Evolutionary conservation across 1,284 basidiomycete genomes (phyloP).

Genomic region (Fomitopsis schrenkii): DNA sequence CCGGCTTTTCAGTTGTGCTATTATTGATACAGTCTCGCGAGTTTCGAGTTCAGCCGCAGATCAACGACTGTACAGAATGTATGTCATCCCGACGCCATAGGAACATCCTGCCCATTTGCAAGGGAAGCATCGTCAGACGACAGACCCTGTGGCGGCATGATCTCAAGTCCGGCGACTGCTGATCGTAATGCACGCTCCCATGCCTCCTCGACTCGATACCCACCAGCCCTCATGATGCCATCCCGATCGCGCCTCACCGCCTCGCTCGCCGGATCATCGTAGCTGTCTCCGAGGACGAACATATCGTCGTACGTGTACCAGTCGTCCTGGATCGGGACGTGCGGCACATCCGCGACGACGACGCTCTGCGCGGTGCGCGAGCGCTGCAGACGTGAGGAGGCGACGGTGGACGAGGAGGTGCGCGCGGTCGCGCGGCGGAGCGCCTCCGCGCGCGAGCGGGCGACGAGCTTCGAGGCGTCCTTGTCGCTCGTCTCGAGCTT

Average conservation of each 20-base stretch:
- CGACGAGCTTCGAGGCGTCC: slow-evolving; percentile 64
- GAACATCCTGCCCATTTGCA: slow-evolving; percentile 25
- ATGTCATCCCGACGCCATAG: slow-evolving; percentile 36
- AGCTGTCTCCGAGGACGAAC: slow-evolving; percentile 49
- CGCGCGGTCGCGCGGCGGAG: slow-evolving; percentile 55
- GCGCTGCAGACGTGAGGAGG: slow-evolving; percentile 47
- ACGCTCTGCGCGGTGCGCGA: slow-evolving; percentile 53
- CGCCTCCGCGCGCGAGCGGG: slow-evolving; percentile 64
- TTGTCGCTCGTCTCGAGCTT: slow-evolving; percentile 73
- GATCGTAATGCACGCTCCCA: slow-evolving; percentile 82
- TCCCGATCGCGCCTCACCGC: slow-evolving; percentile 73
- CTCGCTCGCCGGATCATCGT: slow-evolving; percentile 71
- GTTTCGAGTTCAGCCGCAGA: neutral
- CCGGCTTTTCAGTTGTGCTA: neutral
- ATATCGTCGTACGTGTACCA: slow-evolving; percentile 74
- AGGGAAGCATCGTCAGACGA: slow-evolving; percentile 11
- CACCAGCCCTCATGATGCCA: slow-evolving; percentile 81
- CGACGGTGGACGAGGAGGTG: slow-evolving; percentile 28
- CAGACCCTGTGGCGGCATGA: slow-evolving; percentile 36
- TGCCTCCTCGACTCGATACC: slow-evolving; percentile 77
- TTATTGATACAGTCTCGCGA: neutral
- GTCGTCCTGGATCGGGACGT: slow-evolving; percentile 70
- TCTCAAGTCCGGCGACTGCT: slow-evolving; percentile 74
- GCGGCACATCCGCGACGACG: slow-evolving; percentile 70
- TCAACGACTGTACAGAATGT: neutral